Base-by-base conservation (phyloP, 805 yeast species). In the Scheffersomyces lignosus region DNA sequence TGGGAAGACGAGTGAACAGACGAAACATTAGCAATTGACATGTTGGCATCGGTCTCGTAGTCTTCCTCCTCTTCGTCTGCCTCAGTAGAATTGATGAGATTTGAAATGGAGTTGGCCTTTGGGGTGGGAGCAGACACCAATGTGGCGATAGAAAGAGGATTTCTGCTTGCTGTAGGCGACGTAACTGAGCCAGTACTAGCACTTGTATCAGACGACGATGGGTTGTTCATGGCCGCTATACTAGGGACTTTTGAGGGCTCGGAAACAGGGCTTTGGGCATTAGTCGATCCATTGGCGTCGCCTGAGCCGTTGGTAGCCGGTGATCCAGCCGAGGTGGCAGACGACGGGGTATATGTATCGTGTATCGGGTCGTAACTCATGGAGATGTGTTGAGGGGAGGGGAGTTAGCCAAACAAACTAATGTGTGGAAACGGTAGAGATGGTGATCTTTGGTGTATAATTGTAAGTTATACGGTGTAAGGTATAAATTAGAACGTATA, bases 321-420 rank as follows among this genome's bases (percentile, higher is more conserved):
- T 15, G 16, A 17, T 5, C n/a, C 17, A 15, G 15, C 30, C 17
- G 16, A 10, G 27, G 16, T 33, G 18, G 29, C 39, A 14, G 29
- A 29, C 13, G 33, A 9, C 3, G 38, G 31, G 13, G 48, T 43
- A 39, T 49, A 60, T 3, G 62, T 66, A 41, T 67, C 73, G 45
- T 67, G 71, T 18, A 67, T 64, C 10, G 73, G 73, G 43, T 67
- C 71, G 64, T 67, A 67, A 46, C 60, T 66, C 73, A 67, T 67
- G 10, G 24, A n/a, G n/a, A n/a, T n/a, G n/a, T n/a, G n/a, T n/a
- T n/a, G 32, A 5, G 31, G 15, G 18, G n/a, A n/a, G n/a, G n/a
- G n/a, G n/a, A n/a, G n/a, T n/a, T n/a, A n/a, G n/a, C n/a, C n/a
- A n/a, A n/a, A n/a, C n/a, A n/a, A n/a, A n/a, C n/a, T n/a, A n/a